Conservation (phyloP, 306 rosid species). For the Oxytropis ochrocephala region DNA sequence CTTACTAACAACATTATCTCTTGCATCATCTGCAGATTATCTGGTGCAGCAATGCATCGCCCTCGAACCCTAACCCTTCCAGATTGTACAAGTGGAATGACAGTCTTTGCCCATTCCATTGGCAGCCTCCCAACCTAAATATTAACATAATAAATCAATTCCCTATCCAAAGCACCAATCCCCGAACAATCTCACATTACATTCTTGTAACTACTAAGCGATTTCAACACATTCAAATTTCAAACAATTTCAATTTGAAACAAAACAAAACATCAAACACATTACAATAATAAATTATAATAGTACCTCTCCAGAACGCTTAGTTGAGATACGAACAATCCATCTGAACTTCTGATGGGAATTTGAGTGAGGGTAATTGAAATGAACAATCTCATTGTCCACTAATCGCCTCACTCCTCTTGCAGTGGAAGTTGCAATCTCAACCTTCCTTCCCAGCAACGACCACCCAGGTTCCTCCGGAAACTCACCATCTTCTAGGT, state of each 20-base stretch:
- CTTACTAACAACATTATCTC: conserved; percentile 59
- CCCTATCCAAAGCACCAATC: not conserved
- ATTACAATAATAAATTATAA: not conserved
- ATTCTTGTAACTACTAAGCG: not conserved
- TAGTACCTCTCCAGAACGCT: conserved; percentile 59
- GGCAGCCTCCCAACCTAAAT: conserved; percentile 81
- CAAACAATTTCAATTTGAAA: not conserved
- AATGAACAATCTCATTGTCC: conserved; percentile 73
- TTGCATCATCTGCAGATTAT: conserved; percentile 58
- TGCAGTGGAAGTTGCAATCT: conserved; percentile 53
- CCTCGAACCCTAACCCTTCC: conserved; percentile 53
- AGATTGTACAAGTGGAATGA: conserved; percentile 54
- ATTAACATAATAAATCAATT: not conserved
- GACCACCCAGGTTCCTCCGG: conserved; percentile 54
- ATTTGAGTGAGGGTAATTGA: conserved; percentile 31
- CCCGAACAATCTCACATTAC: not conserved
- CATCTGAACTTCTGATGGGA: conserved; percentile 31
- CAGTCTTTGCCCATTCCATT: conserved; percentile 76
- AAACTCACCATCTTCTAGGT: conserved; percentile 68
- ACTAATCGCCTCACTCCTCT: conserved; percentile 51
- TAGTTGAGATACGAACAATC: conserved; percentile 79
- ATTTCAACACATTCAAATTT: not conserved
- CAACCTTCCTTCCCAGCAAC: conserved; percentile 56
- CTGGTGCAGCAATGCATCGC: conserved; percentile 60
- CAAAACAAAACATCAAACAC: too few relatives aligned